These are phyloP conservation scores for Alternaria sp. DNA, from an alignment of 2,329 filamentous ascomycete genomes.

Conservation along the genomic window DNA sequence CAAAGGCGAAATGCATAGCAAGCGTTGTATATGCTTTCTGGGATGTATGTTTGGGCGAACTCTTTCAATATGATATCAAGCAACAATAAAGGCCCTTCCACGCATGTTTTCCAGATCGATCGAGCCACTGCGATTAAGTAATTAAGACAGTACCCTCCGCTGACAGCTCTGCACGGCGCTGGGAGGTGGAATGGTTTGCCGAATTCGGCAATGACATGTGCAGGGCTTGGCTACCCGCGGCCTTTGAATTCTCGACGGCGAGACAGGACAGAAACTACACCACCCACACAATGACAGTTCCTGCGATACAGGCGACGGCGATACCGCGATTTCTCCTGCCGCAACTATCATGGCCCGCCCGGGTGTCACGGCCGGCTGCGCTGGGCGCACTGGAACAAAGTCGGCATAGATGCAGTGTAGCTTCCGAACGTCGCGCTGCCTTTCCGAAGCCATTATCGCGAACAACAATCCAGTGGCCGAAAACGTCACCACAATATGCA, in stretches of 20 bases:
- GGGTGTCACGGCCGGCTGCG: conserved; percentile 28
- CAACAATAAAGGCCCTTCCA: background rate
- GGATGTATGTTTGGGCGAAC: background rate
- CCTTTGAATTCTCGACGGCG: conserved; percentile 12
- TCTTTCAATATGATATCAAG: background rate
- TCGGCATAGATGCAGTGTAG: conserved; percentile 19
- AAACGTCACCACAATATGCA: conserved; percentile 3
- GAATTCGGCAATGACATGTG: conserved; percentile 28
- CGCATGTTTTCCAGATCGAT: background rate
- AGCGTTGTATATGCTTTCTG: conserved; percentile 17
- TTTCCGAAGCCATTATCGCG: conserved; percentile 10
- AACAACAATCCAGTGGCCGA: conserved; percentile 9
- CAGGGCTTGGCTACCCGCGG: conserved; percentile 21
- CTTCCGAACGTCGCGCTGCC: conserved; percentile 20
- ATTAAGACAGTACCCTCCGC: background rate
- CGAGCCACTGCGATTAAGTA: background rate
- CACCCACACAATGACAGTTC: conserved; percentile 36
- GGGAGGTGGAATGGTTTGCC: conserved; percentile 23
- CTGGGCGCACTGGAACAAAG: conserved; percentile 20
- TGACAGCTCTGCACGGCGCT: background rate
- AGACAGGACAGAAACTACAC: conserved; percentile 11
- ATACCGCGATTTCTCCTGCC: conserved; percentile 50
- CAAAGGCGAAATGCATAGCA: conserved; percentile 30
- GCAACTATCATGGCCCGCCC: conserved; percentile 43
- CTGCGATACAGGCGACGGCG: conserved; percentile 29